Conservation (phyloP, 352 stramenopile genomes). For the Globisporangium sylvaticum region DNA sequence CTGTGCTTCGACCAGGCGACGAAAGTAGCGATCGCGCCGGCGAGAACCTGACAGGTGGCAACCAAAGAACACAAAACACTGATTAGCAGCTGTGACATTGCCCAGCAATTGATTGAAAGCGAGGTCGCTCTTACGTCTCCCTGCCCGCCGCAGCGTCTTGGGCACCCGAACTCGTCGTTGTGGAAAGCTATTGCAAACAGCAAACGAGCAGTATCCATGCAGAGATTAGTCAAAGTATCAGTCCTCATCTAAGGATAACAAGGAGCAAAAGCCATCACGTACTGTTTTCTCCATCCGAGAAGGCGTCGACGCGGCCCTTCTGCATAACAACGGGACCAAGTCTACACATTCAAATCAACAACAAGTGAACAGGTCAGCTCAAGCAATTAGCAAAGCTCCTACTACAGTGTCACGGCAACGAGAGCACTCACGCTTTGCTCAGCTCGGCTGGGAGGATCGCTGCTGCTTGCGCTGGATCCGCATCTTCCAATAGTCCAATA, state of each 20-base stretch:
- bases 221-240: background rate
- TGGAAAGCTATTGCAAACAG: constrained; percentile 19
- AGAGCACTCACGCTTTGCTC: constrained; percentile 40
- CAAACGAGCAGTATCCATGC: background rate
- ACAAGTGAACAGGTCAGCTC: background rate
- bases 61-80: background rate
- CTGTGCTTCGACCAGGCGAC: constrained; percentile 56
- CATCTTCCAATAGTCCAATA: constrained; percentile 30
- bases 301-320: constrained; percentile 77
- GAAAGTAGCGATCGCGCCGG: constrained; percentile 80
- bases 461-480: constrained; percentile 47
- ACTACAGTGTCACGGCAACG: background rate
- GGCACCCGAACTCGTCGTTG: constrained; percentile 67
- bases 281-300: constrained; percentile 77
- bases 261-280: constrained; percentile 4
- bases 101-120: background rate
- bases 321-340: constrained; percentile 83
- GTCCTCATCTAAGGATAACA: background rate
- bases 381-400: background rate
- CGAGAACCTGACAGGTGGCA: constrained; percentile 49
- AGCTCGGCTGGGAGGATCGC: constrained; percentile 45
- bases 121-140: constrained; percentile 69
- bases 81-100: background rate
- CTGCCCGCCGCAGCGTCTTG: constrained; percentile 88
- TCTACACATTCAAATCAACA: constrained; percentile 19